A percentile compares a stretch with the other conserved stretches of the same genome.
These are phyloP conservation scores for Globisporangium megalacanthum DNA, from an alignment of 352 stramenopile genomes.

Conservation along the genomic window DNA sequence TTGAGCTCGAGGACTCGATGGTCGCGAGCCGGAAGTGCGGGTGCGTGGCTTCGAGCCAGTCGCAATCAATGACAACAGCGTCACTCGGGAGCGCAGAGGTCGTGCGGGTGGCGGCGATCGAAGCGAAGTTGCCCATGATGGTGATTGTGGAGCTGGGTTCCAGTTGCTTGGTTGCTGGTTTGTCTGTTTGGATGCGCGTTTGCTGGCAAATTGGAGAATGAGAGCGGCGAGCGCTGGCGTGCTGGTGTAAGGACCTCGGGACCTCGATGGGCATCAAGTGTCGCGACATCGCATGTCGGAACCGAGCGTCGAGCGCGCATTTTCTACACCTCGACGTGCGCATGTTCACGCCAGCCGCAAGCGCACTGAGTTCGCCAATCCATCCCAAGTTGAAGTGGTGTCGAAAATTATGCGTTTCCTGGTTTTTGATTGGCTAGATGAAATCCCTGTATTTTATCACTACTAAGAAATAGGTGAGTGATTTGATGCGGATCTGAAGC, in stretches of 20 bases:
- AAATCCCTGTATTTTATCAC: neutral
- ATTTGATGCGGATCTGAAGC: neutral
- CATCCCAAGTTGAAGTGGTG: neutral
- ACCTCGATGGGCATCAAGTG: neutral
- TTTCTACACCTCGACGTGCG: neutral
- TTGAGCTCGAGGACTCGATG: slow-evolving; percentile 12
- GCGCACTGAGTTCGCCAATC: neutral
- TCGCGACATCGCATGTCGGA: neutral
- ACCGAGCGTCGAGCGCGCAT: neutral
- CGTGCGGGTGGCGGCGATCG: slow-evolving; percentile 11
- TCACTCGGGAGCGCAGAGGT: slow-evolving; percentile 8
- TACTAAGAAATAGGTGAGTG: neutral
- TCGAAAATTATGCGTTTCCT: neutral
- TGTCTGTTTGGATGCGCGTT: slow-evolving; percentile 6
- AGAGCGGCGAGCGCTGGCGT: neutral
- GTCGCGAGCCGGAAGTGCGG: slow-evolving; percentile 2
- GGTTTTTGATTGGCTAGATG: neutral
- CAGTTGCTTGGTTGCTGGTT: neutral
- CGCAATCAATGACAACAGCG: slow-evolving; percentile 11
- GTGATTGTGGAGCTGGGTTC: slow-evolving; percentile 4
- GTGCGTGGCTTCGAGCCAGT: slow-evolving; percentile 17
- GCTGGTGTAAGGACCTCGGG: neutral
- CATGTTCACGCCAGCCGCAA: neutral
- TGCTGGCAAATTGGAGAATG: slow-evolving; percentile 38
- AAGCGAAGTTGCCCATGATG: slow-evolving; percentile 47